Base-by-base conservation (phyloP, 805 yeast species). In the Isabelozyma pseudorhagii region DNA sequence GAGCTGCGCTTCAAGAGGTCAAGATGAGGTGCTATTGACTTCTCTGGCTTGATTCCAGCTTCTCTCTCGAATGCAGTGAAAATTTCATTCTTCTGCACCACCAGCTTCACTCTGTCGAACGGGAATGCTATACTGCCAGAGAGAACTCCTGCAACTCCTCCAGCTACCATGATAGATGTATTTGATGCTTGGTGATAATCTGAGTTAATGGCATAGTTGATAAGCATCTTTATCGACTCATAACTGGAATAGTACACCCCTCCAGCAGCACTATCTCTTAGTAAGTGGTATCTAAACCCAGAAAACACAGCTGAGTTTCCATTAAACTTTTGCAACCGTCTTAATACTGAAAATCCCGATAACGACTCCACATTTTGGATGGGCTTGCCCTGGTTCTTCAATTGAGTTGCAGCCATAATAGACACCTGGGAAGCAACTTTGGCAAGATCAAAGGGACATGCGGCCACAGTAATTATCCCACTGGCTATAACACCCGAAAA, bases 391-490 rank as follows among this genome's bases (percentile, higher is more conserved):
- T 13, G 10, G 36, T 31, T 31, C n/a, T 31, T 31, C 11, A 27
- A 17, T 27, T 45, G 42, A 15, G 38, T 44, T 45, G 59, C 56
- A 42, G 74, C 80, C 47, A 78, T 59, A 10, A 69, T 49, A 28
- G 74, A 84, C 38, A 87, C 78, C 63, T 87, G 94, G 40, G 89
- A 84, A 47, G 83, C 85, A 14, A 86, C 72, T 63, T 87, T 87
- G 41, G 88, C 80, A 66, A 86, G 77, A 62, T 87, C 94, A 61
- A 87, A 86, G 3, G 94, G 94, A 54, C 89, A 83, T 2, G 87
- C 83, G 59, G 81, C 78, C 5, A 73, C 31, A 3, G 86, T 74
- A 17, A 84, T 78, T 4, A 69, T 56, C 5, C 77, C 76, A 6
- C 92, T 93, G 0, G 90, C 79, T 0, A 78, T 53, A 2, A 77